These are phyloP conservation scores for Fraxinus anomala DNA, from an alignment of 257 asterid species.

Conservation along the genomic window DNA sequence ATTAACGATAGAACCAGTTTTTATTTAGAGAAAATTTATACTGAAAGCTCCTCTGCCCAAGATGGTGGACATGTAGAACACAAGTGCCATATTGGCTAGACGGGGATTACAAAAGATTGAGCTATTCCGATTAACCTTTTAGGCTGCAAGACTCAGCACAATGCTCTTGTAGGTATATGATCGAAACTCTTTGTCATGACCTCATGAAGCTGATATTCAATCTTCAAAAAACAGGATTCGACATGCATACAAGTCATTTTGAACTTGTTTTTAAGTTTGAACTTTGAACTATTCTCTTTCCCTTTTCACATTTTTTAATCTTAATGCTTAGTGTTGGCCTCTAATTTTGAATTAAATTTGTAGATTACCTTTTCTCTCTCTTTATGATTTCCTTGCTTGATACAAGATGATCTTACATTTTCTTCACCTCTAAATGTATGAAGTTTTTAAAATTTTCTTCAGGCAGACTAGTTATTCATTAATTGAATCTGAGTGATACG, in stretches of 20 bases:
- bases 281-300: background rate
- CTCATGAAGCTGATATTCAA: background rate
- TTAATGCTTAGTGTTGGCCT: background rate
- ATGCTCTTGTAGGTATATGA: background rate
- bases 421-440: background rate
- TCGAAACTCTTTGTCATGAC: background rate
- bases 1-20: background rate
- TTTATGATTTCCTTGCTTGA: background rate
- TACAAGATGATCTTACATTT: constrained; percentile 2
- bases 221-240: background rate
- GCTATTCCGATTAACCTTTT: background rate
- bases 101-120: background rate
- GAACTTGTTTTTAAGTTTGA: background rate
- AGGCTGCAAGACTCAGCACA: background rate
- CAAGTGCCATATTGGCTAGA: background rate
- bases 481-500: constrained; percentile 18
- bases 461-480: constrained; percentile 1
- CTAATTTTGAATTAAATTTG: background rate
- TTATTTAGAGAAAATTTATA: background rate
- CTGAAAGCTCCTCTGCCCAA: background rate
- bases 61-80: background rate
- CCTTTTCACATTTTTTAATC: background rate
- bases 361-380: background rate
- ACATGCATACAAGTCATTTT: background rate
- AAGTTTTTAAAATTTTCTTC: background rate